Evolutionary conservation across 2,329 filamentous ascomycete species (phyloP).

Genomic region (Epichloe coenophiala): DNA sequence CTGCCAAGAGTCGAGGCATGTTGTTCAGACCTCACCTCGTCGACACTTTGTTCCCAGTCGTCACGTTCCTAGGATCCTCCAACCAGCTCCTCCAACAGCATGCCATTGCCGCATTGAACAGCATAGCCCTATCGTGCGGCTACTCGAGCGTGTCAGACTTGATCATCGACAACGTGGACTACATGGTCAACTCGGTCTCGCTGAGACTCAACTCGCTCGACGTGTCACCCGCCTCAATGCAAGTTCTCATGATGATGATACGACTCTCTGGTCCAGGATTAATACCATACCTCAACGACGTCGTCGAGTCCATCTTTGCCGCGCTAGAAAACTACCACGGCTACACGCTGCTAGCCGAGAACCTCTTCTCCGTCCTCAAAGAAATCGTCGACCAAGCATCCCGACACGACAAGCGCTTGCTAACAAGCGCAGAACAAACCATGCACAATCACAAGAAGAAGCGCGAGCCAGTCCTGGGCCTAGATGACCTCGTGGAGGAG

Average conservation of each 20-base stretch:
- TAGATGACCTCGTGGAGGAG: constrained; percentile 38
- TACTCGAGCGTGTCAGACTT: constrained; percentile 65
- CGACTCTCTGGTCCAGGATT: constrained; percentile 68
- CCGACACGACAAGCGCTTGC: constrained; percentile 37
- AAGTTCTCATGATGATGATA: constrained; percentile 91
- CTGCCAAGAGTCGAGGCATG: constrained; percentile 51
- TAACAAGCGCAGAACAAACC: constrained; percentile 26
- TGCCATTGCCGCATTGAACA: constrained; percentile 71
- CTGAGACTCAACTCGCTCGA: constrained; percentile 84
- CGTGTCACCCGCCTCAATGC: constrained; percentile 78
- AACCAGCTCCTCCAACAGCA: constrained; percentile 59
- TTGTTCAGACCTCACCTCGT: constrained; percentile 76
- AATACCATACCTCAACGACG: constrained; percentile 81
- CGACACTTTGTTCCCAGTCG: constrained; percentile 81
- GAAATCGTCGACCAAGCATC: constrained; percentile 75
- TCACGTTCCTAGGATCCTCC: constrained; percentile 70
- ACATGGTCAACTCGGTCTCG: constrained; percentile 86
- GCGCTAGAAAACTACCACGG: constrained; percentile 93
- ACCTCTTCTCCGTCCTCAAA: constrained; percentile 68
- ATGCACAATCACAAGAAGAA: constrained; percentile 30
- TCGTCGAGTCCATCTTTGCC: constrained; percentile 81
- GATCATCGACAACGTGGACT: constrained; percentile 85
- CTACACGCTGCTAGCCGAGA: constrained; percentile 74
- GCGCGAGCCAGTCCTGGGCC: constrained; percentile 17
- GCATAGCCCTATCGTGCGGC: constrained; percentile 59